phyloP scores from a whole-genome alignment of 139 green algal species.

The Pseudopediastrum boryanum region DNA sequence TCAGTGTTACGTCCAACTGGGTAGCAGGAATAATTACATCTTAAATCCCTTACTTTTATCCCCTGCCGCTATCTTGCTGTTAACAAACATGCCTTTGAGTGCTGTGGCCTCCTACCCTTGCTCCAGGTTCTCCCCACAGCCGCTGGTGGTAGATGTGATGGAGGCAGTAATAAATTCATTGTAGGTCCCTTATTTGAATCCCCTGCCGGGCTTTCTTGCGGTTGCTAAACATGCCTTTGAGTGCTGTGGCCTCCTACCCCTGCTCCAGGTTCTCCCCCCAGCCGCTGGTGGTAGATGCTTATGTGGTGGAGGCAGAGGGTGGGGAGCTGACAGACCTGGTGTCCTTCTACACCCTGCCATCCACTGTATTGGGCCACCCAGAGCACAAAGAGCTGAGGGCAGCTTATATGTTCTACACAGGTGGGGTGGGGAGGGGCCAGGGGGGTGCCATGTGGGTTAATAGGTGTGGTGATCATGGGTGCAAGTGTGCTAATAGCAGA shows the following conservation, averaged over 20 bases:
- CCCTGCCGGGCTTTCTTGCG: too few species aligned
- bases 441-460: neutral
- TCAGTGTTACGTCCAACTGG: too few species aligned
- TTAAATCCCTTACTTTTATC: too few species aligned
- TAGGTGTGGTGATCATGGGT: neutral
- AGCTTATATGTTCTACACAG: slow-evolving; percentile 97
- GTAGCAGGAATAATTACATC: too few species aligned
- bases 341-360: slow-evolving; percentile 96
- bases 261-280: slow-evolving; percentile 59
- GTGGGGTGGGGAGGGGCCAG: slow-evolving; percentile 37
- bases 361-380: slow-evolving; percentile 85
- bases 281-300: slow-evolving; percentile 84
- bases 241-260: neutral
- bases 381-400: slow-evolving; percentile 84
- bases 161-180: too few species aligned
- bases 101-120: neutral
- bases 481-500: too few species aligned
- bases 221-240: too few species aligned
- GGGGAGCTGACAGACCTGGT: slow-evolving; percentile 61
- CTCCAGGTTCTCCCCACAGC: slow-evolving; percentile 54
- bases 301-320: slow-evolving; percentile 80
- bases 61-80: too few species aligned
- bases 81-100: too few species aligned
- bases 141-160: slow-evolving; percentile 87
- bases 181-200: too few species aligned